Conservation (phyloP, 208 protist species). For the Trypanosoma avium region DNA sequence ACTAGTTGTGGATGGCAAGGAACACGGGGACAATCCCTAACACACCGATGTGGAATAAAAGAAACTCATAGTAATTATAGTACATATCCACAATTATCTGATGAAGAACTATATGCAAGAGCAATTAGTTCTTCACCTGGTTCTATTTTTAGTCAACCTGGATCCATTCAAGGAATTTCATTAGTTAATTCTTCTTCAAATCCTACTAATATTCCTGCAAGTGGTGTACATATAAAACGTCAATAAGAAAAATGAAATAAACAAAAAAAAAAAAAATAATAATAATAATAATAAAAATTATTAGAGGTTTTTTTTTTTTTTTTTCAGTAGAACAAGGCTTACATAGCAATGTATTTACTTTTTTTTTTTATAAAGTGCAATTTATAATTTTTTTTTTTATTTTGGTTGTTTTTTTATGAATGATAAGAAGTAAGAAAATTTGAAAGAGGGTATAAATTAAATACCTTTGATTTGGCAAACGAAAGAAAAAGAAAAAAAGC, state of each 20-base stretch:
- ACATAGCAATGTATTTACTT: too few relatives aligned
- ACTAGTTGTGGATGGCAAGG: slow-evolving; percentile 74
- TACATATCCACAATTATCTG: slow-evolving; percentile 40
- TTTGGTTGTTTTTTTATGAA: too few relatives aligned
- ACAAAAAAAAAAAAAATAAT: slow-evolving; percentile 11
- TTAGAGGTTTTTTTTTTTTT: slow-evolving; percentile 20
- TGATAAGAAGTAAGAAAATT: too few relatives aligned
- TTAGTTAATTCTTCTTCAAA: background rate
- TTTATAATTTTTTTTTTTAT: too few relatives aligned
- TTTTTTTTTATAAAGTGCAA: too few relatives aligned
- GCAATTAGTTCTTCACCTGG: slow-evolving; percentile 19
- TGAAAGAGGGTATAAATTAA: too few relatives aligned
- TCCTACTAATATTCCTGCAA: background rate
- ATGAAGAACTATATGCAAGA: slow-evolving; percentile 34
- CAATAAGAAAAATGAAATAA: slow-evolving; percentile 4
- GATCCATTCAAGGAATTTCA: slow-evolving; percentile 18
- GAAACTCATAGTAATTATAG: slow-evolving; percentile 52
- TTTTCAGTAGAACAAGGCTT: background rate
- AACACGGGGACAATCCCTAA: slow-evolving; percentile 41
- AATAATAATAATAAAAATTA: background rate
- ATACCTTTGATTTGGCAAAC: too few relatives aligned
- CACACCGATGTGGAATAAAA: slow-evolving; percentile 51
- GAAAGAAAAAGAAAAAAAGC: too few relatives aligned
- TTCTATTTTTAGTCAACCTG: slow-evolving; percentile 21
- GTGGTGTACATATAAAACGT: background rate